Evolutionary conservation across 2,329 filamentous ascomycete species (phyloP), one percentile per base, ranked within the genome.

Genomic region (Colletotrichum sp.): DNA sequence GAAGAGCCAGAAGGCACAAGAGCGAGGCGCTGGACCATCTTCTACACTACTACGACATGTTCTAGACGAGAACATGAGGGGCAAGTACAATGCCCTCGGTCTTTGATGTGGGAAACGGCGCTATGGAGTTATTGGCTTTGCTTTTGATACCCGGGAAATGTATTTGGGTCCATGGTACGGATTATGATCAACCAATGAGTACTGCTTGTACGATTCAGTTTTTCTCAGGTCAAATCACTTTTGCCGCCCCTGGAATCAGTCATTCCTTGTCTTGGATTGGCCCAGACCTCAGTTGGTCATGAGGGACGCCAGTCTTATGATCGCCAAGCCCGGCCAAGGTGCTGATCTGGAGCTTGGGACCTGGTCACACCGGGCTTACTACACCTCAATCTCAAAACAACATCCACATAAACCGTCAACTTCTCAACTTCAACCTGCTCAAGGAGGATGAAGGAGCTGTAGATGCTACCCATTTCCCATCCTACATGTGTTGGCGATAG

Each of bases 21-120:
- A 44, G 34, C 25, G 59, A 22, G 72, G 64, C 39, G 29, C 25
- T 11, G 44, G 62, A 34, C 27, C 44, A 29, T 66, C 75, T 19
- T 49, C 34, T 19, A 34, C 25, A 25, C 44, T 65, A 5, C 61
- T 70, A 27, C 68, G 76, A 29, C 69, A 71, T 25, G 76, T 77
- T 7, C 34, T 77, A 15, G 66, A 78, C 19, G 77, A 75, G 44
- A 71, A 62, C n/a, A 30, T 69, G 19, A 66, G 68, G 30, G 77
- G 64, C 16, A 70, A 72, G 52, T 62, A 77, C 22, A 73, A 19
- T 15, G 65, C 69, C 27, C 55, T 65, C 12, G 69, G 74, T 22
- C 22, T 63, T 25, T 77, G 57, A 71, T 30, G n/a, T 34, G 52
- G 25, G 27, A 34, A 55, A 29, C 29, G 75, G 62, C 39, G 71